phyloP scores from a whole-genome alignment of 176 grass and related monocot species.

The Musa troglodytarum region DNA sequence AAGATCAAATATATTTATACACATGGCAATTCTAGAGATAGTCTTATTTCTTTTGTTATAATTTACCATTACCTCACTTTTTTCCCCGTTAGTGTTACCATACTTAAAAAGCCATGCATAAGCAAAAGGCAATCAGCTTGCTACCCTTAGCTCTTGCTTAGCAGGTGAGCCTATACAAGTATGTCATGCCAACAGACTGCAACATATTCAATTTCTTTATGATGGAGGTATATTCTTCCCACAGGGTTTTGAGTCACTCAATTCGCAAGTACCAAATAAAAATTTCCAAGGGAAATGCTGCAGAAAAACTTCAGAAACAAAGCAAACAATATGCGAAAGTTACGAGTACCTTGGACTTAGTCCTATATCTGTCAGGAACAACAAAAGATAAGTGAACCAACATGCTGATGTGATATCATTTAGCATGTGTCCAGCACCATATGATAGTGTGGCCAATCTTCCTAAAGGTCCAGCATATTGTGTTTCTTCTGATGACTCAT shows the following conservation, averaged over 20 bases:
- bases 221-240: not conserved
- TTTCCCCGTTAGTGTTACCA: not conserved
- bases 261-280: not conserved
- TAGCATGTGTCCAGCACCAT: slow-evolving; percentile 94
- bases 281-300: not conserved
- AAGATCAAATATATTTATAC: too few relatives aligned
- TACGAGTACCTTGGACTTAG: slow-evolving; percentile 63
- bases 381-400: slow-evolving; percentile 91
- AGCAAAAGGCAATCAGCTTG: not conserved
- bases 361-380: slow-evolving; percentile 82
- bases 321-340: not conserved
- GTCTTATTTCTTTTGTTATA: not conserved
- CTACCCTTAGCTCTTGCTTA: too few relatives aligned
- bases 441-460: slow-evolving; percentile 63
- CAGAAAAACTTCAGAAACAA: not conserved
- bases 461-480: slow-evolving; percentile 42
- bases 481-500: slow-evolving; percentile 29
- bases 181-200: not conserved
- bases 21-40: too few relatives aligned
- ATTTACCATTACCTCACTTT: not conserved
- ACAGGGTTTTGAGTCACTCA: not conserved
- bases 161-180: too few relatives aligned
- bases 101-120: not conserved
- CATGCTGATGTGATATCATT: slow-evolving; percentile 97
- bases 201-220: not conserved